phyloP scores from a whole-genome alignment of 2,329 filamentous ascomycete species.

The Nothophaeocryptopus gaeumannii region DNA sequence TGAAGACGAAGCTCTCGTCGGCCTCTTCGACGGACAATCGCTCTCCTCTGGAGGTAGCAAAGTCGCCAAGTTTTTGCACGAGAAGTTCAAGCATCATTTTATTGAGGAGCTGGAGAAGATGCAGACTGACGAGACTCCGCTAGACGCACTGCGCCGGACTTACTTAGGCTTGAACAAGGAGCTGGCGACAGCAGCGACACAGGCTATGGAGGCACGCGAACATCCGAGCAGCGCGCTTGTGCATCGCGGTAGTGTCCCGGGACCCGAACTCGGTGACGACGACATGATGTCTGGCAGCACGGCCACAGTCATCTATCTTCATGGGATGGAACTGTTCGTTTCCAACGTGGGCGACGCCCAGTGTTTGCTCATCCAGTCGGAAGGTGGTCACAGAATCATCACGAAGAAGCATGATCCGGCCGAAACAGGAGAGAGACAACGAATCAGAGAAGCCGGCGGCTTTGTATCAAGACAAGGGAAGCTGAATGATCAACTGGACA shows the following conservation, averaged over 20 bases:
- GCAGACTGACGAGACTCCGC: conserved; percentile 65
- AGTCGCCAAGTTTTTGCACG: conserved; percentile 93
- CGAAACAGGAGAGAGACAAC: conserved; percentile 75
- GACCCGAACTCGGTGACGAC: conserved; percentile 79
- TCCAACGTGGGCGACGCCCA: conserved; percentile 95
- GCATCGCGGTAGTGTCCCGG: conserved; percentile 68
- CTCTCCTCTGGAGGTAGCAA: conserved; percentile 86
- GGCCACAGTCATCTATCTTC: conserved; percentile 85
- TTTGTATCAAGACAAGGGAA: conserved; percentile 94
- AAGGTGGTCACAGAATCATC: conserved; percentile 77
- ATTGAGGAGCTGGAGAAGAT: conserved; percentile 74
- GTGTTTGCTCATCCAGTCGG: conserved; percentile 89
- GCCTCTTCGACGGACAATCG: conserved; percentile 95
- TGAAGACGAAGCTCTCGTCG: conserved; percentile 84
- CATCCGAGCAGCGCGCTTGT: conserved; percentile 48
- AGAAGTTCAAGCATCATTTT: conserved; percentile 88
- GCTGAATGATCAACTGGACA: conserved; percentile 84
- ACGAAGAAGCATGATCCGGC: conserved; percentile 93
- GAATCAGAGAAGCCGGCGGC: conserved; percentile 90
- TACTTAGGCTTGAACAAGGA: conserved; percentile 94
- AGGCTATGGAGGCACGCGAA: conserved; percentile 72
- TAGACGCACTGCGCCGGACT: conserved; percentile 78
- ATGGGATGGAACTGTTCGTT: conserved; percentile 85
- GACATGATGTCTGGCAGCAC: conserved; percentile 88
- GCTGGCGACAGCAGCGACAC: conserved; percentile 77